These are phyloP conservation scores for Fusarium coffeatum DNA, from an alignment of 2,329 filamentous ascomycete genomes.

Conservation along the genomic window DNA sequence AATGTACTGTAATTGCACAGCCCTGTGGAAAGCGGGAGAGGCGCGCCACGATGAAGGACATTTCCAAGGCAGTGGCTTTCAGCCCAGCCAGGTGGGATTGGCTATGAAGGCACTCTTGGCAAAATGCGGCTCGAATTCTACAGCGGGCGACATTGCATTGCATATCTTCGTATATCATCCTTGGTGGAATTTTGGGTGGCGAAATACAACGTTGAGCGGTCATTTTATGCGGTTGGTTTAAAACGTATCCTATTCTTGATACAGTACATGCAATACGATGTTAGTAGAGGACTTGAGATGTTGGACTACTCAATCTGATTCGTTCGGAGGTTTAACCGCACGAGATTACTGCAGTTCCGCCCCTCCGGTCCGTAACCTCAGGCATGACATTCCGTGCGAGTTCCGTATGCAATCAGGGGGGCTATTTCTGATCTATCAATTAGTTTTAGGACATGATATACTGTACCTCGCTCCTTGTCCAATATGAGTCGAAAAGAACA, in stretches of 20 bases:
- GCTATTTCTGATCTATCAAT: too few species aligned
- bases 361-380: conserved; percentile 13
- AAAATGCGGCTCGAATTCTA: conserved; percentile 35
- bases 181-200: conserved; percentile 25
- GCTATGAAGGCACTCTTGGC: conserved; percentile 29
- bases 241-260: neutral
- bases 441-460: too few species aligned
- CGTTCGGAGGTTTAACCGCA: conserved; percentile 14
- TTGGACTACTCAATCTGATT: neutral
- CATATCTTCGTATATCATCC: neutral
- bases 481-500: neutral
- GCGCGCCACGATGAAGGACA: conserved; percentile 14
- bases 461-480: neutral
- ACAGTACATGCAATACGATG: neutral
- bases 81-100: conserved; percentile 31
- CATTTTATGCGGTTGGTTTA: neutral
- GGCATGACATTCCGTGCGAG: conserved; percentile 29
- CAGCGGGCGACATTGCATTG: neutral
- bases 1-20: neutral
- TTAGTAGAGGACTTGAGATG: neutral
- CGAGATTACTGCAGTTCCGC: conserved; percentile 16
- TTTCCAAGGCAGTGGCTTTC: conserved; percentile 31
- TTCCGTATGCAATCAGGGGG: conserved; percentile 26
- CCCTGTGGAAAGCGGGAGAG: conserved; percentile 26
- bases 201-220: conserved; percentile 37